Conservation (phyloP, 2,329 filamentous ascomycete genomes). For the Magnaporthales sp. region DNA sequence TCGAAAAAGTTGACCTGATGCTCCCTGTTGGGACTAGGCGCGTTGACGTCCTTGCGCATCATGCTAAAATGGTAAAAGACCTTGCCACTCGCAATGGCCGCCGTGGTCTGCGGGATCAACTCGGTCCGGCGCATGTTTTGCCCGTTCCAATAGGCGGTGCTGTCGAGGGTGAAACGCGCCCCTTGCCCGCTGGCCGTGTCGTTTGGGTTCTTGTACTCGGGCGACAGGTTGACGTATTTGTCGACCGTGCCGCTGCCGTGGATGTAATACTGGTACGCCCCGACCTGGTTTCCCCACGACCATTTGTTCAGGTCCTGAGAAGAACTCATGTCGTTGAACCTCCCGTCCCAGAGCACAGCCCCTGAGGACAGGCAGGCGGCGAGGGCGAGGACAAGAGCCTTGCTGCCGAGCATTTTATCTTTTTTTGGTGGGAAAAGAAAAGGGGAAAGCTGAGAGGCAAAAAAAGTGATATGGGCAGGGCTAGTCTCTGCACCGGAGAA, state of each 20-base stretch:
- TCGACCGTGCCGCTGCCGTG: constrained; percentile 50
- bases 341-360: constrained; percentile 48
- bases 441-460: neutral
- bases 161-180: constrained; percentile 57
- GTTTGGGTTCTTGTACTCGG: constrained; percentile 55
- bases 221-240: constrained; percentile 53
- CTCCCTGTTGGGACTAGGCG: constrained; percentile 53
- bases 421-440: neutral
- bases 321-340: constrained; percentile 51
- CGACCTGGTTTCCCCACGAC: constrained; percentile 61
- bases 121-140: constrained; percentile 66
- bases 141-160: constrained; percentile 61
- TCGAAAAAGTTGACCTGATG: constrained; percentile 49
- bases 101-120: constrained; percentile 61
- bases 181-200: constrained; percentile 55
- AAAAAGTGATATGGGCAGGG: neutral
- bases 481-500: neutral
- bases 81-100: constrained; percentile 55
- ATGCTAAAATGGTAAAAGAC: constrained; percentile 68
- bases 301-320: constrained; percentile 49
- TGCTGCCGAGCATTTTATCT: neutral
- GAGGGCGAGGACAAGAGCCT: neutral
- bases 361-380: neutral
- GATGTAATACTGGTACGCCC: constrained; percentile 69
- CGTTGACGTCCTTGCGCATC: constrained; percentile 47